A percentile compares a stretch with the other conserved stretches of the same genome.
Conservation (phyloP, 768 basidiomycete species). For the Lactifluus rugatus region DNA sequence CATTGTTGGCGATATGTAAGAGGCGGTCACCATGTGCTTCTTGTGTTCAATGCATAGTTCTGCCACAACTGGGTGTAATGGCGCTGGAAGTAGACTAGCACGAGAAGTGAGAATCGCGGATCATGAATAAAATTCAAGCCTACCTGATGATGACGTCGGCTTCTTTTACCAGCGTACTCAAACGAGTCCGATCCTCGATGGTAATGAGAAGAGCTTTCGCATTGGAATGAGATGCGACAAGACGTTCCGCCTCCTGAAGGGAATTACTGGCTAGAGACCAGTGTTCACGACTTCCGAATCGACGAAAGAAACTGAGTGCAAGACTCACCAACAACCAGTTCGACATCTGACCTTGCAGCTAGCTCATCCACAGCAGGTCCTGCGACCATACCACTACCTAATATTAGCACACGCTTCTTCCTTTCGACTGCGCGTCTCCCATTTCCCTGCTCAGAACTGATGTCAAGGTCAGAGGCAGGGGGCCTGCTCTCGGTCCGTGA, state of each 20-base stretch:
- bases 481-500: not conserved
- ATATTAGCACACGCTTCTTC: constrained; percentile 64
- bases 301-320: not conserved
- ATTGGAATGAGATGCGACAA: constrained; percentile 39
- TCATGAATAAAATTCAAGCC: not conserved
- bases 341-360: constrained; percentile 48
- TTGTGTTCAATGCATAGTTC: constrained; percentile 55
- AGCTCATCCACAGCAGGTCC: constrained; percentile 78
- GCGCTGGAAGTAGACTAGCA: constrained; percentile 66
- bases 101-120: not conserved
- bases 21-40: constrained; percentile 84
- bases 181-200: constrained; percentile 38
- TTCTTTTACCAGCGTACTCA: constrained; percentile 44
- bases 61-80: constrained; percentile 63
- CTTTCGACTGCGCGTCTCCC: constrained; percentile 5
- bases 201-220: constrained; percentile 52
- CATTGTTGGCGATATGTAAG: constrained; percentile 82
- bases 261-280: constrained; percentile 59
- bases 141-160: constrained; percentile 84
- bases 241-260: constrained; percentile 41
- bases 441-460: not conserved
- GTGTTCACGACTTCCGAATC: not conserved
- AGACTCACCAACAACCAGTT: constrained; percentile 66
- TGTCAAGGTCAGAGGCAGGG: constrained; percentile 1
- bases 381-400: constrained; percentile 95